Conservation (phyloP, 495 filamentous ascomycete genomes). For the Trichoderma virens region DNA sequence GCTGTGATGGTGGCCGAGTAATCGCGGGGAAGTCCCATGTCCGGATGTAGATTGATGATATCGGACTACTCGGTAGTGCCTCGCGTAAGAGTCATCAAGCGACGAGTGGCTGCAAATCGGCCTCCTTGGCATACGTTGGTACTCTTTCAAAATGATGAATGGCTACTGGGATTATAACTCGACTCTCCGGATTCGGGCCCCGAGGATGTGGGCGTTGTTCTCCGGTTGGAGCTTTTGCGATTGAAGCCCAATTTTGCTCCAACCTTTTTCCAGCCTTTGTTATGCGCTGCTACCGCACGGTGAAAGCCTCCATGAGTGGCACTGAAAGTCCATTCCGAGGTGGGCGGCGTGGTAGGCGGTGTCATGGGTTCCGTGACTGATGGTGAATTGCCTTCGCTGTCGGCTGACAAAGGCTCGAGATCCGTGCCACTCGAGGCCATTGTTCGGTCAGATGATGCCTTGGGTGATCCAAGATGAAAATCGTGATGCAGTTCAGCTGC, state of each 20-base stretch:
- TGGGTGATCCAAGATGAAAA: slow-evolving; percentile 28
- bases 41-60: background rate
- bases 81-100: background rate
- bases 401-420: slow-evolving; percentile 38
- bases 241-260: slow-evolving; percentile 66
- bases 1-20: background rate
- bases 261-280: slow-evolving; percentile 78
- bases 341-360: slow-evolving; percentile 80
- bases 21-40: background rate
- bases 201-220: slow-evolving; percentile 31
- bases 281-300: slow-evolving; percentile 39
- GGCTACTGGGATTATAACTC: background rate
- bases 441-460: slow-evolving; percentile 28
- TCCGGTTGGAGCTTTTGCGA: slow-evolving; percentile 42
- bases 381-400: slow-evolving; percentile 44
- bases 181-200: background rate
- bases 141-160: background rate
- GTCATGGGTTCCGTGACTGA: slow-evolving; percentile 64
- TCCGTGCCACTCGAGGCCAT: slow-evolving; percentile 29
- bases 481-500: background rate
- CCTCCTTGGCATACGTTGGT: background rate
- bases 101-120: background rate
- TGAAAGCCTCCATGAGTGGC: slow-evolving; percentile 45
- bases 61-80: background rate
- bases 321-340: slow-evolving; percentile 48